These are phyloP conservation scores for Mangifera indica DNA, from an alignment of 345 rosid genomes.

Conservation along the genomic window DNA sequence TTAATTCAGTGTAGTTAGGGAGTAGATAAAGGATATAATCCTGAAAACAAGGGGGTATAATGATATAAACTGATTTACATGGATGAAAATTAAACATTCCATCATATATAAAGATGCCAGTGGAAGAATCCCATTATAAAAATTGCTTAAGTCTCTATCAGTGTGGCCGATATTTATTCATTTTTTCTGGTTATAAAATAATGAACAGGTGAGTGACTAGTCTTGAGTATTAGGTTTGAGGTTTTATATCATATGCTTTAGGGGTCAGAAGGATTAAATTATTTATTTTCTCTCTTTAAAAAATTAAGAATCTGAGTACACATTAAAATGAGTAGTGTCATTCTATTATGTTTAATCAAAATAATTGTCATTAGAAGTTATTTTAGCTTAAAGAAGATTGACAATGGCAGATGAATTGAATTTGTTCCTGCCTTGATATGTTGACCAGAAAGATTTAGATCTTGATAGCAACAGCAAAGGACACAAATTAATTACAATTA, in stretches of 20 bases:
- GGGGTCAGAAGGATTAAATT: neutral
- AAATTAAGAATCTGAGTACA: neutral
- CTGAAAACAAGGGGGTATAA: conserved; percentile 3
- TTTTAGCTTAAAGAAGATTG: conserved; percentile 8
- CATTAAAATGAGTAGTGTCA: neutral
- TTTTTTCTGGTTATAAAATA: conserved; percentile 11
- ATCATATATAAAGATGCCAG: conserved; percentile 20
- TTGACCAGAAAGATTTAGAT: conserved; percentile 5
- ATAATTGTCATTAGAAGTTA: neutral
- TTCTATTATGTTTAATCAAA: neutral
- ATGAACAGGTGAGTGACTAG: conserved; percentile 23
- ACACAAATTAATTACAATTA: neutral
- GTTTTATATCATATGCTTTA: conserved; percentile 9
- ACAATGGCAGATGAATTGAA: neutral
- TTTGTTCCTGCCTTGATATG: neutral
- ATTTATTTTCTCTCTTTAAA: neutral
- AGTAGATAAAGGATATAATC: conserved; percentile 4
- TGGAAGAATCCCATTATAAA: conserved; percentile 12
- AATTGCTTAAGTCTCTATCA: neutral
- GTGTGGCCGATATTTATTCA: neutral
- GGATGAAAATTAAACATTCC: conserved; percentile 5
- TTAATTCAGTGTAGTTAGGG: neutral
- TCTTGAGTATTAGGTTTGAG: conserved; percentile 8
- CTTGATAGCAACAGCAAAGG: neutral
- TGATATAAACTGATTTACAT: conserved; percentile 7